Conservation (phyloP, 2,329 filamentous ascomycete species). For the Diaporthe helianthi region DNA sequence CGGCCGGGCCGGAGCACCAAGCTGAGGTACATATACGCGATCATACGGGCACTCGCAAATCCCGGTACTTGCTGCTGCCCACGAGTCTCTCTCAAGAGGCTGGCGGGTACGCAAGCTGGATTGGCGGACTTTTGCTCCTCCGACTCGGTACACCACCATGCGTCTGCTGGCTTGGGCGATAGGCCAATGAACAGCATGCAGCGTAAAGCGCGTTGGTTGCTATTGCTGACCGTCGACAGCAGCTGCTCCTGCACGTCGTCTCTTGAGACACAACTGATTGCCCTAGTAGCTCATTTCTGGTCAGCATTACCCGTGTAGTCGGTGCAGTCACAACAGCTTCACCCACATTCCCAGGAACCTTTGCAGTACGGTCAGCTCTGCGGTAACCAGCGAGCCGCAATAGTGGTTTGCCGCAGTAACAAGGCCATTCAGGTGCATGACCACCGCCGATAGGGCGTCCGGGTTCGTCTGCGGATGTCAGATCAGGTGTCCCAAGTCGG, state of each 20-base stretch:
- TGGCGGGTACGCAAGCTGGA: background rate
- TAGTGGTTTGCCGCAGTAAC: background rate
- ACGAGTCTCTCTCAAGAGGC: background rate
- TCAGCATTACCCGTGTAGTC: background rate
- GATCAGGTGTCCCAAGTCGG: background rate
- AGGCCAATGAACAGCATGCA: constrained; percentile 15
- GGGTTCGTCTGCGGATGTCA: background rate
- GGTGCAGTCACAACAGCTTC: background rate
- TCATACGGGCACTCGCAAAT: constrained; percentile 44
- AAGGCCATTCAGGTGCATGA: constrained; percentile 26
- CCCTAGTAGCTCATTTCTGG: background rate
- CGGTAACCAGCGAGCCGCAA: background rate
- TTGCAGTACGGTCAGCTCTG: constrained; percentile 5
- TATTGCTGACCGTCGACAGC: background rate
- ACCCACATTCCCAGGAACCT: constrained; percentile 11
- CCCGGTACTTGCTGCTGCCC: background rate
- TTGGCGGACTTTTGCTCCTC: background rate
- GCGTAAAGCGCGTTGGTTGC: background rate
- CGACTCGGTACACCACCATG: constrained; percentile 10
- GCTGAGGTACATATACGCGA: constrained; percentile 56
- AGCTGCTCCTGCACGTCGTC: background rate
- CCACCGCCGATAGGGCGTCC: constrained; percentile 13
- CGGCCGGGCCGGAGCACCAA: constrained; percentile 51
- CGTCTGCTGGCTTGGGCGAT: constrained; percentile 12
- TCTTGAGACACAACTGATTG: background rate